phyloP scores from a whole-genome alignment of 495 filamentous ascomycete species.

The Haplographium delicatum region DNA sequence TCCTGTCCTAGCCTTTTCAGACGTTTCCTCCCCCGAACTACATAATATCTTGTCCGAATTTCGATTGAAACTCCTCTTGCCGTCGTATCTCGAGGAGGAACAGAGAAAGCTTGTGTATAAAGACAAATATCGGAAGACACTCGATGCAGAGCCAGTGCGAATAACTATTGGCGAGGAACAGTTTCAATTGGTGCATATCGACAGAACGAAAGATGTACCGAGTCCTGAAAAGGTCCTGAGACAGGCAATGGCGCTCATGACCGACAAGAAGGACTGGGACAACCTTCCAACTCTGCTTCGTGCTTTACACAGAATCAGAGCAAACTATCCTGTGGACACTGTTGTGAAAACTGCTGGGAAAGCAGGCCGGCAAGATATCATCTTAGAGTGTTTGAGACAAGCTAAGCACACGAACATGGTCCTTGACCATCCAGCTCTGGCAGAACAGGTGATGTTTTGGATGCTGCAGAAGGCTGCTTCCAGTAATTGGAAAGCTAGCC shows the following conservation, averaged over 20 bases:
- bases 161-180: slow-evolving; percentile 56
- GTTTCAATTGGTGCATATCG: slow-evolving; percentile 47
- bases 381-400: slow-evolving; percentile 50
- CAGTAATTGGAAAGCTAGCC: slow-evolving; percentile 32
- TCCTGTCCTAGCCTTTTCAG: slow-evolving; percentile 42
- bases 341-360: slow-evolving; percentile 31
- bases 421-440: slow-evolving; percentile 36
- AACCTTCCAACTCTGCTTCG: slow-evolving; percentile 55
- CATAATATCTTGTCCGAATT: slow-evolving; percentile 36
- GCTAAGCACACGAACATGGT: slow-evolving; percentile 43
- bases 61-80: slow-evolving; percentile 60
- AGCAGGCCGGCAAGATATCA: slow-evolving; percentile 35
- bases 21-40: slow-evolving; percentile 47
- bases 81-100: slow-evolving; percentile 47
- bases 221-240: slow-evolving; percentile 32
- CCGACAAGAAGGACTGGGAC: slow-evolving; percentile 50
- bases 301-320: slow-evolving; percentile 35
- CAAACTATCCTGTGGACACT: neutral
- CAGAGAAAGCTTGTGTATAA: slow-evolving; percentile 54
- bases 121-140: slow-evolving; percentile 40
- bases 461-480: slow-evolving; percentile 44
- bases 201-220: slow-evolving; percentile 30
- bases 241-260: slow-evolving; percentile 44
- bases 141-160: slow-evolving; percentile 54
- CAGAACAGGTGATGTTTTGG: slow-evolving; percentile 42